Base-by-base conservation (phyloP, 192 early-diverging fungal genomes). In the Geranomyces variabilis region DNA sequence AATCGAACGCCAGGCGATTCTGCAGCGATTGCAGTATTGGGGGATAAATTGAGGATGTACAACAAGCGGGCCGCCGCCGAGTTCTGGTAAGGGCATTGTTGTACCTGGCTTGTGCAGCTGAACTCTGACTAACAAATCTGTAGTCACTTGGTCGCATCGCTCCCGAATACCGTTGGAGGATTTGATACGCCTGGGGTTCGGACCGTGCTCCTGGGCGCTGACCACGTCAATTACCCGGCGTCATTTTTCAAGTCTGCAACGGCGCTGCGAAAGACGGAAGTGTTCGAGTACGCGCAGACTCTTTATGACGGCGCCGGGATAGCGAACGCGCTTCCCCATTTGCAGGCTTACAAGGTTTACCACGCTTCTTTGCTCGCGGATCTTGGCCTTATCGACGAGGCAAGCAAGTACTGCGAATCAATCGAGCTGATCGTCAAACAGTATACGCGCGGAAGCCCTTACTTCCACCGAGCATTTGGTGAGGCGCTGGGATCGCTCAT, bases 301-400 rank as follows among this genome's bases (percentile, higher is more conserved):
- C 74, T 87, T 22, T 77, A 75, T 28, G 48, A 75, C 79, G 26
- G 77, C 66, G 46, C 60, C 29, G 81, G 79, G 26, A 29, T 73
- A 26, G 75, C 86, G 21, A 83, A 86, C 19, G 73, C 78, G 22
- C 60, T 99, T n/a, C 92, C 93, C n/a, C 91, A 92, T 69, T 76
- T 99, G 51, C 95, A 97, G 71, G 87, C 88, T 0, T 95, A 94
- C 87, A 97, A 97, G 72, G 80, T 99, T 7, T 64, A 79, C 30
- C 86, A 93, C 70, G 93, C 93, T 17, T 90, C 87, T 85, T 88
- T 89, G 76, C 82, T 99, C 9, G 84, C 86, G 10, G 96, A 97
- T 57, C 80, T 87, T 57, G 94, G 97, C 5, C 84, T 88, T 69
- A 72, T 86, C 4, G 85, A 86, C 43, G 84, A 89, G 59, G 92